A percentile compares a stretch with the other conserved stretches of the same genome.
These are phyloP conservation scores for Moesziomyces globuligerus DNA, from an alignment of 1,284 basidiomycete species.

Conservation along the genomic window DNA sequence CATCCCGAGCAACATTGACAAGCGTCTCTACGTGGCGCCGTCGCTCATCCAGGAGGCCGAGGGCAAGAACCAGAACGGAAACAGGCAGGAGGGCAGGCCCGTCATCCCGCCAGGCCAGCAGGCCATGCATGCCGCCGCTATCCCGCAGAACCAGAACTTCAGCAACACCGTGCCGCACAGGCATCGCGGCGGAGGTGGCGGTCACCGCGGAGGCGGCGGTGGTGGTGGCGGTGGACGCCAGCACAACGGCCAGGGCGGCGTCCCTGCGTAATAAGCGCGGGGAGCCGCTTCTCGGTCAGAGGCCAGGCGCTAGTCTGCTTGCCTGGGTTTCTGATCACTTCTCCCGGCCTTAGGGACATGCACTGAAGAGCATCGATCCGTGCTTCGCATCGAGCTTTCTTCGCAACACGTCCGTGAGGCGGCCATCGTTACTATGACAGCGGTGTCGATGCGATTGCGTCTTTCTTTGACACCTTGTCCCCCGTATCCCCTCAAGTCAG, in stretches of 20 bases:
- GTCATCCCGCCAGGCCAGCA: slow-evolving; percentile 67
- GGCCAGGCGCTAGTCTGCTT: too few species aligned
- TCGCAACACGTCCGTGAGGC: too few species aligned
- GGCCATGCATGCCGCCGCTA: slow-evolving; percentile 63
- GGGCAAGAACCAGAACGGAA: slow-evolving; percentile 34
- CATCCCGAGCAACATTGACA: slow-evolving; percentile 90
- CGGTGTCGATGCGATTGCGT: too few species aligned
- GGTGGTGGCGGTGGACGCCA: slow-evolving; percentile 15
- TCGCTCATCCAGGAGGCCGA: slow-evolving; percentile 61
- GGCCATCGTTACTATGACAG: too few species aligned
- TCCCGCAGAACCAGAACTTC: slow-evolving; percentile 64
- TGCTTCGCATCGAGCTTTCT: too few species aligned
- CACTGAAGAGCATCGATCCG: too few species aligned
- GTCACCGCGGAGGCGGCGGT: slow-evolving; percentile 22
- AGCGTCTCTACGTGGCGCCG: slow-evolving; percentile 77
- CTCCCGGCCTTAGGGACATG: too few species aligned
- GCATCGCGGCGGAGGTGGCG: slow-evolving; percentile 36
- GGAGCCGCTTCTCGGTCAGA: too few species aligned
- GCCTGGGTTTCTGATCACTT: too few species aligned
- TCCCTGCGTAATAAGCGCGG: slow-evolving; percentile 21
- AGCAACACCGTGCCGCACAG: slow-evolving; percentile 61
- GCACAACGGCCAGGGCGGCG: slow-evolving; percentile 21
- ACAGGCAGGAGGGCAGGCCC: slow-evolving; percentile 63
- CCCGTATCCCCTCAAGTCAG: too few species aligned
- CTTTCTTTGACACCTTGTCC: too few species aligned